Conservation (phyloP, 441 rosid species). For the Pelargonium exstipulatum region DNA sequence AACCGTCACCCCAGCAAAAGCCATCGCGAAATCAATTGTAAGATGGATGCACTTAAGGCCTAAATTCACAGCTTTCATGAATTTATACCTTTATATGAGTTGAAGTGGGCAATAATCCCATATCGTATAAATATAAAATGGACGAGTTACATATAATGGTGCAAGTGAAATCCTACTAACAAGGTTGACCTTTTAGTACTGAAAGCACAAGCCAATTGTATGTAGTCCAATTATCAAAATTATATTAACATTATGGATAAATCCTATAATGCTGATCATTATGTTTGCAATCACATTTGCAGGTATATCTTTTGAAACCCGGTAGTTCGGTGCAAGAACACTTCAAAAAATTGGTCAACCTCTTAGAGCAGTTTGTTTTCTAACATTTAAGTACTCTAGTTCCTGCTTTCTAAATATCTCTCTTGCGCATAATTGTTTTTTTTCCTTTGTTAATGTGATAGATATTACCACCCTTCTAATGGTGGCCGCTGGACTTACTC, state of each 20-base stretch:
- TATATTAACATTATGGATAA: background rate
- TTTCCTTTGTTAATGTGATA: constrained; percentile 29
- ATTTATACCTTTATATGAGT: constrained; percentile 16
- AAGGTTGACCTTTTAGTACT: too few species aligned
- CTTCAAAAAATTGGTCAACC: constrained; percentile 89
- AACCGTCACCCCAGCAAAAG: constrained; percentile 78
- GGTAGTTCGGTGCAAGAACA: constrained; percentile 67
- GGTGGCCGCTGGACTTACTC: constrained; percentile 99
- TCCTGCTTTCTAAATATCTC: constrained; percentile 25
- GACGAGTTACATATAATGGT: too few species aligned
- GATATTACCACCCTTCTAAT: constrained; percentile 98
- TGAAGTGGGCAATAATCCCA: too few species aligned
- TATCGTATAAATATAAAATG: too few species aligned
- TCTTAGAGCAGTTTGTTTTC: constrained; percentile 94
- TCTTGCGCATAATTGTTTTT: constrained; percentile 21
- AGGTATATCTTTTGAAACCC: constrained; percentile 89
- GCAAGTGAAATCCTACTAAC: too few species aligned
- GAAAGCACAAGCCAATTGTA: too few species aligned
- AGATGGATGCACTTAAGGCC: constrained; percentile 31
- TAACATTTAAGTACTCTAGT: constrained; percentile 24
- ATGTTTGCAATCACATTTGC: constrained; percentile 31
- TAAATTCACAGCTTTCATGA: constrained; percentile 21
- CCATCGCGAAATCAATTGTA: constrained; percentile 88
- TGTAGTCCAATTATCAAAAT: too few species aligned
- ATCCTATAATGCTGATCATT: constrained; percentile 23